These are phyloP conservation scores for Lecanoromycetidae sp. DNA, from an alignment of 2,329 filamentous ascomycete species.

Conservation along the genomic window DNA sequence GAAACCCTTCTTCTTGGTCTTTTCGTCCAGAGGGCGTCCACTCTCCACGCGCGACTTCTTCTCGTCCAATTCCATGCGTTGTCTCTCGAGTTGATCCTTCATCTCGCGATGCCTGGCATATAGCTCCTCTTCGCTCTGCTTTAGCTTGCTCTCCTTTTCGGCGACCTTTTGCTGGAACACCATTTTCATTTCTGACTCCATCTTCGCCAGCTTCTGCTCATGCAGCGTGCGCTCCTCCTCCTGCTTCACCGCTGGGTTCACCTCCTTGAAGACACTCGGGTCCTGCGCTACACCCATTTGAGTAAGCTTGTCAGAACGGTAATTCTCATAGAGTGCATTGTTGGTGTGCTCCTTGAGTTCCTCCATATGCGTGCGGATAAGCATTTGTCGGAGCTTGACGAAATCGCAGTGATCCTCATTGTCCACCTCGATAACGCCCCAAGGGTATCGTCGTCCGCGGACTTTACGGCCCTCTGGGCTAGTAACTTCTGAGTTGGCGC, in stretches of 20 bases:
- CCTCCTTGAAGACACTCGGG: constrained; percentile 99
- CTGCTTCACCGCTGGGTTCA: constrained; percentile 99
- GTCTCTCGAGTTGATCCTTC: constrained; percentile 97
- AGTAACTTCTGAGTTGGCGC: constrained; percentile 87
- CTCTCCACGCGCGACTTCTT: constrained; percentile 95
- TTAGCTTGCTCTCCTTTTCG: constrained; percentile 98
- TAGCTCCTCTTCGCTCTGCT: constrained; percentile 97
- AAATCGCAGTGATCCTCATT: constrained; percentile 99
- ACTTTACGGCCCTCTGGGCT: constrained; percentile 89
- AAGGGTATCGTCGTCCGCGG: constrained; percentile 89
- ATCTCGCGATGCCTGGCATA: constrained; percentile 98
- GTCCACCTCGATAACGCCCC: constrained; percentile 97
- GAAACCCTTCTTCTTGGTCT: constrained; percentile 99
- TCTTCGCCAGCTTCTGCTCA: constrained; percentile 99
- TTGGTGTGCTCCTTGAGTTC: constrained; percentile 99
- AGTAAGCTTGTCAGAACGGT: constrained; percentile 98
- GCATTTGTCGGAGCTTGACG: constrained; percentile 98
- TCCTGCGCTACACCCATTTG: constrained; percentile 98
- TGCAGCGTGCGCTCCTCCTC: constrained; percentile 96
- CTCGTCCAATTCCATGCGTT: constrained; percentile 89
- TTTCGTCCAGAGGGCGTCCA: constrained; percentile 90
- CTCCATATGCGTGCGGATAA: constrained; percentile 99
- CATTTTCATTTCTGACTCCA: constrained; percentile 99
- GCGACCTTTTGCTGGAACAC: constrained; percentile 99
- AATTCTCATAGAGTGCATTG: constrained; percentile 98